Percentiles rank a stretch among this genome's conserved stretches.
These are phyloP conservation scores for Penicillium sp. DNA, from an alignment of 2,329 filamentous ascomycete species.

Conservation along the genomic window DNA sequence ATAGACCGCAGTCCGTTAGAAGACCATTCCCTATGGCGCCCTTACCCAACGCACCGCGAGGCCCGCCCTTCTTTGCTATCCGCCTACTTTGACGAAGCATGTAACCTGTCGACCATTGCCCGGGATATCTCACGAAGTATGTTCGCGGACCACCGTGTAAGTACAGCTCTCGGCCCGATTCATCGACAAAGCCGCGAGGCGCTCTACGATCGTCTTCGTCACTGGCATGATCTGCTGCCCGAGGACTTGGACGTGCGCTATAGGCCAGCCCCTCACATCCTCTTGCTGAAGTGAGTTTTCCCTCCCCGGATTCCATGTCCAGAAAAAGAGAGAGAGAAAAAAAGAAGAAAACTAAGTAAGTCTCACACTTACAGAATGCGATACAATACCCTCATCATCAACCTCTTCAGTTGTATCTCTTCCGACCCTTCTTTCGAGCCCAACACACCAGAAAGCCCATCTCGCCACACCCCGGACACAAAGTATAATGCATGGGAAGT, in stretches of 20 bases:
- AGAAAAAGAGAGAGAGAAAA: no score
- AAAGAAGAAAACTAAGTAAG: background rate
- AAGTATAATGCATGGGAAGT: conserved; percentile 27
- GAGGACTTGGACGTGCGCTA: conserved; percentile 26
- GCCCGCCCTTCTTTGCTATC: conserved; percentile 29
- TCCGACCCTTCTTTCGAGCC: conserved; percentile 24
- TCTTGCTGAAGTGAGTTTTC: conserved; percentile 31
- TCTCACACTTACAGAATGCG: conserved; percentile 30
- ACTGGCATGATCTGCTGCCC: conserved; percentile 35
- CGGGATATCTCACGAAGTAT: conserved; percentile 37
- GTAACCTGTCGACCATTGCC: conserved; percentile 36
- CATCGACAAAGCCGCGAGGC: conserved; percentile 27
- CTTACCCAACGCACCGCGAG: conserved; percentile 36
- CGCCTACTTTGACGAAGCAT: conserved; percentile 37
- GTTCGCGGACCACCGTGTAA: conserved; percentile 24
- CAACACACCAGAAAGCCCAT: conserved; percentile 33
- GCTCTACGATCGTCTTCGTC: conserved; percentile 31
- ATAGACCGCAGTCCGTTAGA: conserved; percentile 14
- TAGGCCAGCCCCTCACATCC: conserved; percentile 35
- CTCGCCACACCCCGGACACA: conserved; percentile 14
- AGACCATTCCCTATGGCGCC: conserved; percentile 29
- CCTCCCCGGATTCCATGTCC: background rate
- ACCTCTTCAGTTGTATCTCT: conserved; percentile 35
- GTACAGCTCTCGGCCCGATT: conserved; percentile 6
- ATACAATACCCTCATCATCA: conserved; percentile 37